Evolutionary conservation across 2,329 filamentous ascomycete genomes (phyloP), one percentile per base, ranked within the genome.

Genomic region (Akanthomyces lecanii): DNA sequence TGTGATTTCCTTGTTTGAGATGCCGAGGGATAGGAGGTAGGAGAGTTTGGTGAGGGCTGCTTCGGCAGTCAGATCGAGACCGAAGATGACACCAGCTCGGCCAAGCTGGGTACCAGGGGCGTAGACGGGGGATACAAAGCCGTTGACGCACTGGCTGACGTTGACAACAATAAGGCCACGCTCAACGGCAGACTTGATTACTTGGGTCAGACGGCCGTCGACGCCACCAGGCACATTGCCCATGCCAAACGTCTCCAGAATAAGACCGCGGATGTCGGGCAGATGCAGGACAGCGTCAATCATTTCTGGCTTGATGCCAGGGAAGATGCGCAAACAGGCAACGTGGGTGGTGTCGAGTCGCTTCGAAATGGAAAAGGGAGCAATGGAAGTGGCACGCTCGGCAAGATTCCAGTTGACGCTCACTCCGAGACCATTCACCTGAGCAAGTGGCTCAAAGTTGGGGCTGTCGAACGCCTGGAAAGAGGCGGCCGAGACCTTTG

Each of bases 251-350:
- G 92, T 97, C 77, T 97, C 92, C 50, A 97, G 83, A 45, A 97
- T 87, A 56, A 97, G 81, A 1, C 93, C 93, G 55, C 87, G 86
- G 16, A 97, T 81, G 53, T 87, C 86, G n/a, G 91, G 87, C 38
- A 92, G 79, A 51, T 84, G 84, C 64, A 97, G 80, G 18, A 97
- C 91, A 1, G 90, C 89, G 71, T 95, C 91, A 38, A 97, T 84
- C 90, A 97, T 96, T 72, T 92, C 89, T n/a, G 92, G 90, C 74
- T 90, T 90, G 77, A 97, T 96, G 38, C 93, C 93, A 0, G 93
- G 93, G 75, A 97, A 97, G 66, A 97, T 89, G 63, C 92, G 89
- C 69, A 97, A 80, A 73, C 92, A 95, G 23, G 92, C 92, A 47
- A 97, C 92, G 73, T 96, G 90, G n/a, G 89, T 86, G 12, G 90